Percentiles rank a stretch among this genome's conserved stretches.
Evolutionary conservation across 106 monocot species (phyloP).

Genomic region (Dioscorea dumetorum): DNA sequence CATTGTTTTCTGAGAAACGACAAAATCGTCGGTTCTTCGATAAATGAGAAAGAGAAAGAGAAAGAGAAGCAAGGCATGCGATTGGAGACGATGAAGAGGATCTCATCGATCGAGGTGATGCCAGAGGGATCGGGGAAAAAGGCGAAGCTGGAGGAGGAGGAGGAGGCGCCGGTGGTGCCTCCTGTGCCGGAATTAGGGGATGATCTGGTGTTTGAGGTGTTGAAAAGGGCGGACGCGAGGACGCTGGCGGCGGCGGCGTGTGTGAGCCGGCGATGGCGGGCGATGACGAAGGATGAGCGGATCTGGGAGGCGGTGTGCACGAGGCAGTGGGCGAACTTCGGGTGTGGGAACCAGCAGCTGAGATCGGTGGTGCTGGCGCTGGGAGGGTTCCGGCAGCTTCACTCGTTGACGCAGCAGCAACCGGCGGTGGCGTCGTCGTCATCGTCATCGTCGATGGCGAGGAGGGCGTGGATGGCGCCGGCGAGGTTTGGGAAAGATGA

Average conservation of each 20-base stretch:
- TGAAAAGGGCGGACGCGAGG: slow-evolving; percentile 24
- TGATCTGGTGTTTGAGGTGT: slow-evolving; percentile 37
- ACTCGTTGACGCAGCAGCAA: slow-evolving; percentile 10
- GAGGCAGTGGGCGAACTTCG: slow-evolving; percentile 15
- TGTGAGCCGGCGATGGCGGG: slow-evolving; percentile 28
- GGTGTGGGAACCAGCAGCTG: slow-evolving; percentile 22
- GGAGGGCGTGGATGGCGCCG: neutral
- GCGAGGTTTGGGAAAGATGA: slow-evolving; percentile 34
- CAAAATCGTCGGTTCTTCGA: neutral
- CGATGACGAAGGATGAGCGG: slow-evolving; percentile 40
- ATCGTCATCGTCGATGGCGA: neutral
- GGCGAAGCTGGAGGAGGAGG: neutral
- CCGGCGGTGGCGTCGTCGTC: neutral
- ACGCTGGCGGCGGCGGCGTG: slow-evolving; percentile 31
- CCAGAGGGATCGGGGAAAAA: neutral
- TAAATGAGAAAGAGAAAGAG: neutral
- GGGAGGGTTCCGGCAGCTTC: slow-evolving; percentile 43
- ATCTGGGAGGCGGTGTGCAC: slow-evolving; percentile 41
- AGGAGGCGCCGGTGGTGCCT: neutral
- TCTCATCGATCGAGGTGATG: neutral
- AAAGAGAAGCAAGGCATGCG: neutral
- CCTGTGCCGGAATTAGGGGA: slow-evolving; percentile 16
- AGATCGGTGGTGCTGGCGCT: slow-evolving; percentile 33
- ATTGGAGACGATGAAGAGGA: neutral
- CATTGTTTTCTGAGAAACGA: too few species aligned